A percentile compares a stretch with the other conserved stretches of the same genome.
These are phyloP conservation scores for thale cress (Arabidopsis thaliana) DNA, from an alignment of 345 rosid species.

Conservation along the genomic window TAIR10.1 NC_003075.7:9609501-9610000, in stretches of 20 bases:
- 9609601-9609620: constrained; percentile 4
- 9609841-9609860: constrained; percentile 35
- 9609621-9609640: background rate
- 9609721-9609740: background rate
- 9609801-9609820: constrained; percentile 9
- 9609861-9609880: constrained; percentile 24
- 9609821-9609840: constrained; percentile 9
- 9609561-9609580: background rate
- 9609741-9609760: constrained; percentile 27
- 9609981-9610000: constrained; percentile 8
- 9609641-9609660: background rate
- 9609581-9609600: background rate
- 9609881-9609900: constrained; percentile 2
- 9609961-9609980: constrained; percentile 35
- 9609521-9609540: constrained; percentile 5
- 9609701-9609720: background rate
- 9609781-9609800: constrained; percentile 14
- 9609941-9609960: background rate
- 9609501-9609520: background rate
- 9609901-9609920: background rate
- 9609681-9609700: background rate
- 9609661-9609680: background rate
- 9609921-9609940: constrained; percentile 9
- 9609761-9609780: background rate
- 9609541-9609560: background rate